Evolutionary conservation across 306 rosid species (phyloP).

Genomic region (Vigna unguiculata): DNA sequence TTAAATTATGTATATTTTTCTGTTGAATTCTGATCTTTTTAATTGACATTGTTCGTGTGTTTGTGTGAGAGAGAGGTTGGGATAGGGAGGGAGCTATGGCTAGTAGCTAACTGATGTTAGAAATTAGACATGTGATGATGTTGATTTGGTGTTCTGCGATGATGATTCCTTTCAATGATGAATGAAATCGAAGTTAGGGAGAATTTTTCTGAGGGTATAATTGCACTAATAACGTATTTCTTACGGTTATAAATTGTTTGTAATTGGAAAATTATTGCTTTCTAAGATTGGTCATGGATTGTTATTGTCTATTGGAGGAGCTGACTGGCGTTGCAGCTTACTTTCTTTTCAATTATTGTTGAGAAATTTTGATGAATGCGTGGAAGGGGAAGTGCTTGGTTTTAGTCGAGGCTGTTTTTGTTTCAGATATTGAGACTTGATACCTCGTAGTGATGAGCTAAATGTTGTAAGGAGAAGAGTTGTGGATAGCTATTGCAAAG

Average conservation of each 20-base stretch:
- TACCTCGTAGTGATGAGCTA: conserved; percentile 3
- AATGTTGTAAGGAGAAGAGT: background rate
- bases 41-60: conserved; percentile 1
- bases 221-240: background rate
- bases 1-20: too few species aligned
- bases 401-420: conserved; percentile 16
- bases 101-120: conserved; percentile 6
- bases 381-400: conserved; percentile 18
- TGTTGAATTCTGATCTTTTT: background rate
- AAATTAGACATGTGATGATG: conserved; percentile 24
- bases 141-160: conserved; percentile 16
- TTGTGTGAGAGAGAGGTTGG: too few species aligned
- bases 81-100: background rate
- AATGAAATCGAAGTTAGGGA: conserved; percentile 12
- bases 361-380: background rate
- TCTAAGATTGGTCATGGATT: background rate
- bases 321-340: background rate
- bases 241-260: background rate
- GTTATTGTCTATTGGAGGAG: conserved; percentile 17
- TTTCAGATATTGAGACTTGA: background rate
- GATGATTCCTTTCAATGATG: background rate
- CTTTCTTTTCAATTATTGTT: conserved; percentile 9
- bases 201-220: background rate
- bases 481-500: conserved; percentile 5
- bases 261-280: background rate